A percentile compares a stretch with the other conserved stretches of the same genome.
phyloP scores from a whole-genome alignment of 169 alveolate species.

The Plasmodium falciparum region DNA sequence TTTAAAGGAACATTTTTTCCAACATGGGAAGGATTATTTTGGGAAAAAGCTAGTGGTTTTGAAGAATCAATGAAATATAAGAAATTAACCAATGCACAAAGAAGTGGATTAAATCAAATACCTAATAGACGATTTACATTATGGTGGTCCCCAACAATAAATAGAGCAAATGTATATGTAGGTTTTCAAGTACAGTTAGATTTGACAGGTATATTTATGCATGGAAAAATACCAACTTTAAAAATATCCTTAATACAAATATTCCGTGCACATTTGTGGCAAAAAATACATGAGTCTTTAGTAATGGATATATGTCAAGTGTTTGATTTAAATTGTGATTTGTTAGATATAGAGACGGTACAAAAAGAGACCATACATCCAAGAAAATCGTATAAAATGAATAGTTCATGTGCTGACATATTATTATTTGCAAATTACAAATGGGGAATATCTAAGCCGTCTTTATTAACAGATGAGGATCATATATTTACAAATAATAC shows the following conservation, averaged over 20 bases:
- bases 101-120: slow-evolving; percentile 99
- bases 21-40: slow-evolving; percentile 99
- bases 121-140: slow-evolving; percentile 99
- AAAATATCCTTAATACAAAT: slow-evolving; percentile 99
- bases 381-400: slow-evolving; percentile 99
- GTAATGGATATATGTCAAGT: slow-evolving; percentile 99
- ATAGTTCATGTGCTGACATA: slow-evolving; percentile 99
- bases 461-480: slow-evolving; percentile 95
- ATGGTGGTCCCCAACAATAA: slow-evolving; percentile 99
- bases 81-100: slow-evolving; percentile 99
- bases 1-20: slow-evolving; percentile 99
- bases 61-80: slow-evolving; percentile 99
- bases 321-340: slow-evolving; percentile 98
- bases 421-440: slow-evolving; percentile 97
- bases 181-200: slow-evolving; percentile 99
- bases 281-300: slow-evolving; percentile 99
- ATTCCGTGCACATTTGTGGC: slow-evolving; percentile 99
- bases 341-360: slow-evolving; percentile 98
- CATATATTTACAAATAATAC: slow-evolving; percentile 92
- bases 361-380: slow-evolving; percentile 99
- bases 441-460: slow-evolving; percentile 98
- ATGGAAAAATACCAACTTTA: slow-evolving; percentile 99
- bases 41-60: slow-evolving; percentile 99
- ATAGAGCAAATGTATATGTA: slow-evolving; percentile 99
- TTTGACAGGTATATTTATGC: slow-evolving; percentile 99